Evolutionary conservation across 2,329 filamentous ascomycete genomes (phyloP).

Genomic region (Verticillium longisporum): DNA sequence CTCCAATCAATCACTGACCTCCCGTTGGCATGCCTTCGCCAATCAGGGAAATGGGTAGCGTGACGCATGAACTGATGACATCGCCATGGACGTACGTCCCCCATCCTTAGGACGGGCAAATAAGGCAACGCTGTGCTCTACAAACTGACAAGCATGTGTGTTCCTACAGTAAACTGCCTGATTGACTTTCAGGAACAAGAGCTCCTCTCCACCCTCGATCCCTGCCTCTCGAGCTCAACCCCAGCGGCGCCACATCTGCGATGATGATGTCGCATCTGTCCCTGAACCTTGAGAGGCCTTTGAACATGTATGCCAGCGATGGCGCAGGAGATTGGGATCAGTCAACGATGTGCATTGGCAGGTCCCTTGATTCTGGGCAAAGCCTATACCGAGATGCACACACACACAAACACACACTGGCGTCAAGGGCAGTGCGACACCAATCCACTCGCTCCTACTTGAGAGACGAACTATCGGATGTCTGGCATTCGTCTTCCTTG

Average conservation of each 20-base stretch:
- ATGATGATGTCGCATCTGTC: background rate
- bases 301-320: background rate
- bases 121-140: background rate
- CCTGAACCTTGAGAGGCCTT: background rate
- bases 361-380: background rate
- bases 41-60: background rate
- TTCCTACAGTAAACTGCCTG: background rate
- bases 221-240: background rate
- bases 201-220: background rate
- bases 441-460: background rate
- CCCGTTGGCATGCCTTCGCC: background rate
- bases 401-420: background rate
- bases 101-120: background rate
- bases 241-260: background rate
- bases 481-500: background rate
- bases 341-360: background rate
- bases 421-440: background rate
- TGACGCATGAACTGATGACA: conserved; percentile 1
- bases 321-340: background rate
- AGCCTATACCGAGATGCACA: background rate
- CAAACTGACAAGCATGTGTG: background rate
- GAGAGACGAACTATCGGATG: background rate
- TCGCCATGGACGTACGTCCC: background rate
- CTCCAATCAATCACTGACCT: background rate
- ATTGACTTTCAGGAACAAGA: background rate